phyloP scores from a whole-genome alignment of 192 early-diverging fungal species.

The Linnemannia hyalina region DNA sequence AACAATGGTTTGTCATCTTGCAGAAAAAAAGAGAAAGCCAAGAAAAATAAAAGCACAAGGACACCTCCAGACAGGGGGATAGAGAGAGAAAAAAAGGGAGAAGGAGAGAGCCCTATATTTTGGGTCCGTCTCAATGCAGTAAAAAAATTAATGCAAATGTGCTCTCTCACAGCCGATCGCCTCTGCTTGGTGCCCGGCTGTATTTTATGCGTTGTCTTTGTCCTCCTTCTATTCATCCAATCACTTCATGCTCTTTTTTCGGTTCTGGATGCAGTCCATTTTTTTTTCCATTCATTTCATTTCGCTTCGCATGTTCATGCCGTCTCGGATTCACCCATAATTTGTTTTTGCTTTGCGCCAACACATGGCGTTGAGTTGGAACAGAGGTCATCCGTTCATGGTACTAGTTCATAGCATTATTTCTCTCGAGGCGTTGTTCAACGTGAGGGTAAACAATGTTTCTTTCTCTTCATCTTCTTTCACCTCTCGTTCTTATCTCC shows the following conservation, averaged over 20 bases:
- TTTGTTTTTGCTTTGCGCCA: not conserved
- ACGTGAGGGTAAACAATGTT: no score
- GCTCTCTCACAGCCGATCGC: not conserved
- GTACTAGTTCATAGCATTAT: not conserved
- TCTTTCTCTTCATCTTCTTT: no score
- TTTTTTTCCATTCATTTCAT: not conserved
- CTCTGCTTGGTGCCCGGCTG: not conserved
- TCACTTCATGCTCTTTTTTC: not conserved
- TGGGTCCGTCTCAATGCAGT: not conserved
- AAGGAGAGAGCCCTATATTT: not conserved
- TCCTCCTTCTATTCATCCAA: not conserved
- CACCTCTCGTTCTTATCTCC: no score
- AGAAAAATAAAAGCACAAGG: not conserved
- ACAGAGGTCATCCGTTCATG: not conserved
- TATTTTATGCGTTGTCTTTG: not conserved
- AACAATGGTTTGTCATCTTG: constrained; percentile 16
- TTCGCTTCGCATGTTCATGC: not conserved
- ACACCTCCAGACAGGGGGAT: not conserved
- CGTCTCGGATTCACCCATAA: not conserved
- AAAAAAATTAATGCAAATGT: not conserved
- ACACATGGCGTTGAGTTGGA: not conserved
- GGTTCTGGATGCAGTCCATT: not conserved
- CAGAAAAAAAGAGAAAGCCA: not conserved
- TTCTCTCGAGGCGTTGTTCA: not conserved
- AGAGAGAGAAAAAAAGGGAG: not conserved